Percentiles rank a stretch among this genome's conserved stretches.
Evolutionary conservation across 345 rosid genomes (phyloP).

Genomic region (Arabis hirsuta): DNA sequence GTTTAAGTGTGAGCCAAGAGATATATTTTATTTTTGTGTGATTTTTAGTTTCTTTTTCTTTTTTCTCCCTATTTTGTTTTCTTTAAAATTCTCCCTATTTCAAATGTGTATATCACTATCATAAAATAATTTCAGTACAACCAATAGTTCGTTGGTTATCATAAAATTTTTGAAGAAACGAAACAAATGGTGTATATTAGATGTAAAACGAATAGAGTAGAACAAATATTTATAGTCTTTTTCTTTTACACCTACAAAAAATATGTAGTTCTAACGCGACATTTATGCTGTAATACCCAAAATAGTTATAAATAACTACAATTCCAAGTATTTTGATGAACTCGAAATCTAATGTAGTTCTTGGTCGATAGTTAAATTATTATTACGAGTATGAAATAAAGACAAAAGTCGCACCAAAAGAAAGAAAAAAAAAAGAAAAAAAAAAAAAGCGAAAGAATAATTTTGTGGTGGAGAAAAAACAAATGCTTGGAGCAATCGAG

Average conservation of each 20-base stretch:
- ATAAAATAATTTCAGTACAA: neutral
- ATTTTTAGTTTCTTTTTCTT: neutral
- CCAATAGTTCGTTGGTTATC: neutral
- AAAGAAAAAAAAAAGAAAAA: neutral
- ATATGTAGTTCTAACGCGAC: no score
- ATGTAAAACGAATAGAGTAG: neutral
- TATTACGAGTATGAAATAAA: neutral
- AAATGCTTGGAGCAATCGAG: conserved; percentile 24
- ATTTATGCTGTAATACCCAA: no score
- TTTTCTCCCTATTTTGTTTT: neutral
- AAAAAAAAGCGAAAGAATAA: neutral
- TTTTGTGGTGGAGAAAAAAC: conserved; percentile 37
- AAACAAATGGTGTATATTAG: neutral
- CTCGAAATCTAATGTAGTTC: no score
- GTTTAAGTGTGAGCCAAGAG: conserved; percentile 28
- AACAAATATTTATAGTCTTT: no score
- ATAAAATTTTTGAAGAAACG: neutral
- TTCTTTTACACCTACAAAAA: no score
- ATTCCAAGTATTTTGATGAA: no score
- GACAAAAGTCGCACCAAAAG: neutral
- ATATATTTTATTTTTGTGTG: neutral
- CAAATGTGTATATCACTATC: neutral
- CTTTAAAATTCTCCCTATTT: no score
- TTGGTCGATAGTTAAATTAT: no score
- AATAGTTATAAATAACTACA: no score